phyloP scores from a whole-genome alignment of 2,329 filamentous ascomycete species.

The Pyrenochaeta sp. region DNA sequence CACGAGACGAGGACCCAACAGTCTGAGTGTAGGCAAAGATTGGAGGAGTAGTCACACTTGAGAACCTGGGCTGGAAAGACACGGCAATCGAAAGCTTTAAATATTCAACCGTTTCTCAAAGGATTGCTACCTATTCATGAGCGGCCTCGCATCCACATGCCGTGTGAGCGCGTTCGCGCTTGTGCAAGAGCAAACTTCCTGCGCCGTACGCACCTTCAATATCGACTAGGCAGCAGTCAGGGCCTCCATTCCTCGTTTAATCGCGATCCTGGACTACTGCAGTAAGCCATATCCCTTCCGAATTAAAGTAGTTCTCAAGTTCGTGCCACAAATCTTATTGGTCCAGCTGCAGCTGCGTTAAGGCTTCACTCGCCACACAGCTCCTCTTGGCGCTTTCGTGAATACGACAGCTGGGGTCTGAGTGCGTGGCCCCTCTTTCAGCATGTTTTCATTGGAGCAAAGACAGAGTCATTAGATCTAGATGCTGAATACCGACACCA shows the following conservation, averaged over 20 bases:
- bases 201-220: neutral
- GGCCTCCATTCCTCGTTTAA: neutral
- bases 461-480: too few species aligned
- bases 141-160: neutral
- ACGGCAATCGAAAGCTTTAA: neutral
- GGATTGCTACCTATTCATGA: neutral
- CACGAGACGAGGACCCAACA: neutral
- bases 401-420: too few species aligned
- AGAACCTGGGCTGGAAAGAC: too few species aligned
- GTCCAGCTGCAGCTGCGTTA: neutral
- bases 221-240: neutral
- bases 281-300: neutral
- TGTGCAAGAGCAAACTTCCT: neutral
- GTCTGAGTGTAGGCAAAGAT: neutral
- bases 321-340: neutral
- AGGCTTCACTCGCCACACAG: neutral
- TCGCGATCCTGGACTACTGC: neutral
- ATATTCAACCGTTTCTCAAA: neutral
- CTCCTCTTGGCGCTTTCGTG: neutral
- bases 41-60: neutral
- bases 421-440: too few species aligned
- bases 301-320: neutral
- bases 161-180: neutral
- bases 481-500: too few species aligned
- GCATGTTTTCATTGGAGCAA: too few species aligned